Base-by-base conservation (phyloP, 768 basidiomycete genomes). In the Cystoderma amianthinum region DNA sequence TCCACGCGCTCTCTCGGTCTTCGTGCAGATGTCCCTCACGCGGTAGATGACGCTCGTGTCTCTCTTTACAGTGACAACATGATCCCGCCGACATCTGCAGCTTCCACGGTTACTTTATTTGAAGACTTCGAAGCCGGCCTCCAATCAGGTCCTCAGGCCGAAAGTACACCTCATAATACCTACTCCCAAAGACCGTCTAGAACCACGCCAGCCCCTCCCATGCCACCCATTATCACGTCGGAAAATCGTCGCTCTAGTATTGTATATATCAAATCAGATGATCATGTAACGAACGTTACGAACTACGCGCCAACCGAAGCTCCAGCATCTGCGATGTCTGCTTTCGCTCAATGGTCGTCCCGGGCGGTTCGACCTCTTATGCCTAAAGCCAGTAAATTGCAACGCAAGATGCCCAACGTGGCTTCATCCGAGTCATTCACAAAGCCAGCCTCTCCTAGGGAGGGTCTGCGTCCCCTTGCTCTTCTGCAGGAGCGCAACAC, bases 161-260 rank as follows among this genome's bases (percentile, higher is more conserved):
- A 82, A 55, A 84, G 80, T 53, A 84, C 82, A 0, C 82, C 82
- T 1, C 75, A 76, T 48, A 76, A 75, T 45, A 63, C 59, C 17
- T 58, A 65, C 43, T 53, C 64, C 30, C 54, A 55, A 30, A 70
- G 64, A 47, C 54, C 60, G 17, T 49, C 43, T 4, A 55, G 57
- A 32, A 59, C 57, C 33, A 49, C 50, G 22, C 55, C 57, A 38
- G 57, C 61, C 6, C 61, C 64, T n/a, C 57, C 65, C 22, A 62
- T 68, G 36, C 45, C 69, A 44, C 60, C 62, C 36, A 56, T 57
- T 51, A 52, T 54, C 44, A 42, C 36, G 32, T 51, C 35, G 40
- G 15, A 42, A 43, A 48, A 51, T 38, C 68, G 70, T 49, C 75
- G 74, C 52, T 78, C 82, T 41, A 79, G 76, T 51, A 78, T 83